A percentile compares a stretch with the other conserved stretches of the same genome.
Evolutionary conservation across 2,329 filamentous ascomycete species (phyloP).

Genomic region (Aspergillus chevalieri): DNA sequence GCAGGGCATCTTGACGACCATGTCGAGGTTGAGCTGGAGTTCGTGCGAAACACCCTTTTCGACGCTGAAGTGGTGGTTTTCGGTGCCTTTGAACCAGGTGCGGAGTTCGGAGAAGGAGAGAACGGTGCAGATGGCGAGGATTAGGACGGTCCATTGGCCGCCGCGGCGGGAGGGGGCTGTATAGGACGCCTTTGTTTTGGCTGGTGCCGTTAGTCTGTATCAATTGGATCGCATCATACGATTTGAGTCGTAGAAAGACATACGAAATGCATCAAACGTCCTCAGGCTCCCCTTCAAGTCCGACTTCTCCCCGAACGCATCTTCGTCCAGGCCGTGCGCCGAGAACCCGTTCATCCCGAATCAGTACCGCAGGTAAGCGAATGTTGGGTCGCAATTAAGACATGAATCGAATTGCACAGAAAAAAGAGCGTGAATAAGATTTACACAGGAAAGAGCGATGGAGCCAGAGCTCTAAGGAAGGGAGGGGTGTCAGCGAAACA

Average conservation of each 20-base stretch:
- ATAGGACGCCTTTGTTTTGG: constrained; percentile 94
- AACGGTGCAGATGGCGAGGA: constrained; percentile 66
- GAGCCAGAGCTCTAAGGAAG: background rate
- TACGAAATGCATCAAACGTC: constrained; percentile 97
- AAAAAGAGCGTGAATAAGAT: constrained; percentile 1
- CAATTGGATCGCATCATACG: constrained; percentile 1
- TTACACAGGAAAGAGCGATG: constrained; percentile 1
- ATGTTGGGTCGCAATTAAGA: constrained; percentile 11
- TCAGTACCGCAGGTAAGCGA: constrained; percentile 8
- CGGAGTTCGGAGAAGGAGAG: constrained; percentile 72
- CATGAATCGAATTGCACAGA: constrained; percentile 17
- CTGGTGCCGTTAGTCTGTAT: constrained; percentile 42
- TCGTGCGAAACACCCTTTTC: constrained; percentile 83
- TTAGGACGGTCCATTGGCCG: constrained; percentile 86
- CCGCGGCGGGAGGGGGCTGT: constrained; percentile 76
- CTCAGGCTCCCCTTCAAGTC: constrained; percentile 54
- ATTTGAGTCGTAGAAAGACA: constrained; percentile 32
- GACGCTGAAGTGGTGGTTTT: constrained; percentile 85
- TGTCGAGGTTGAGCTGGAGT: constrained; percentile 90
- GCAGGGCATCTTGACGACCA: constrained; percentile 87
- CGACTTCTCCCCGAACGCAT: constrained; percentile 68
- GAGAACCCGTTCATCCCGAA: constrained; percentile 71
- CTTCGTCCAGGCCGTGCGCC: constrained; percentile 65
- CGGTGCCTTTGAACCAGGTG: constrained; percentile 77
- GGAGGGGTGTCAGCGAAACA: constrained; percentile 1